Conservation (phyloP, 2,329 filamentous ascomycete genomes). For the Didymellaceae sp. region DNA sequence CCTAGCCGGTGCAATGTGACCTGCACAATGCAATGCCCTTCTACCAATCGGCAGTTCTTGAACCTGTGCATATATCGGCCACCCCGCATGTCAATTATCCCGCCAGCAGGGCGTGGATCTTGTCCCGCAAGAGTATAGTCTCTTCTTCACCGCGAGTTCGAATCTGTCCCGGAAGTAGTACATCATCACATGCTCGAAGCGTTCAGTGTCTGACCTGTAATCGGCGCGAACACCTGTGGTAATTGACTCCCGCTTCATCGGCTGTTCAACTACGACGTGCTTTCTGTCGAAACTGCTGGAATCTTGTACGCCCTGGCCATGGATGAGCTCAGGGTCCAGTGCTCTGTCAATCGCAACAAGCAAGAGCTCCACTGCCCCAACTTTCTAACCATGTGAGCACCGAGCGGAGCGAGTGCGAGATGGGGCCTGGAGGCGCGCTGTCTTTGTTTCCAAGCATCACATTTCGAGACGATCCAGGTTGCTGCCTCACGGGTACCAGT, state of each 20-base stretch:
- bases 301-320: too few relatives aligned
- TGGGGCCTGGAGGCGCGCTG: too few relatives aligned
- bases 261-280: too few relatives aligned
- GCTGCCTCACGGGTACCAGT: neutral
- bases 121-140: slow-evolving; percentile 16
- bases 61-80: neutral
- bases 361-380: neutral
- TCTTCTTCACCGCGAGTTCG: slow-evolving; percentile 7
- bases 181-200: too few relatives aligned
- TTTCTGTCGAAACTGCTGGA: too few relatives aligned
- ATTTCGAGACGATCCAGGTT: neutral
- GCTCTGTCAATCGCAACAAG: neutral
- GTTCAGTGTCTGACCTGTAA: too few relatives aligned
- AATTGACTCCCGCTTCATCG: too few relatives aligned
- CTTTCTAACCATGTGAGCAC: too few relatives aligned
- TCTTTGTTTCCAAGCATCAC: too few relatives aligned
- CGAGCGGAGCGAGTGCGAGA: too few relatives aligned
- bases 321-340: slow-evolving; percentile 8
- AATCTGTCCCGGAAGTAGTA: too few relatives aligned
- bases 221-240: neutral
- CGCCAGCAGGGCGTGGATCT: slow-evolving; percentile 18
- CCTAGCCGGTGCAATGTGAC: too few relatives aligned
- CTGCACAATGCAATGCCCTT: neutral
- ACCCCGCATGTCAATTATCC: slow-evolving; percentile 8
- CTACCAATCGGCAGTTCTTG: slow-evolving; percentile 1